Percentiles rank a stretch among this genome's conserved stretches.
phyloP scores from a whole-genome alignment of 129 eudicot species.

The Artemisia argyi region DNA sequence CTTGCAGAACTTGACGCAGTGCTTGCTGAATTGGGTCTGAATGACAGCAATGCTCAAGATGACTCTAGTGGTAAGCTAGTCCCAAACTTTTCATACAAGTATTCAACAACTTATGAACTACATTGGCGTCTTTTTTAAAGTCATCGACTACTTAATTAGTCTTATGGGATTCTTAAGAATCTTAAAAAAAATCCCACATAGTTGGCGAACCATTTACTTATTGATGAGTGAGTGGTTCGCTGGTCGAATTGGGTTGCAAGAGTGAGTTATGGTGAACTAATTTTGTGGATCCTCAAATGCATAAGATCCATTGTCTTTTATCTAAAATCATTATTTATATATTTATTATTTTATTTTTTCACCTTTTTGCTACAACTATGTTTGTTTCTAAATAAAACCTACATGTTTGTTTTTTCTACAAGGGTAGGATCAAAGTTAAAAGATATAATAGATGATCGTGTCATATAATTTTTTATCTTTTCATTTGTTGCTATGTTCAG shows the following conservation, averaged over 20 bases:
- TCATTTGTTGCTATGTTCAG: background rate
- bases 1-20: slow-evolving; percentile 94
- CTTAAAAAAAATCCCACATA: background rate
- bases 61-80: slow-evolving; percentile 41
- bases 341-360: too few species aligned
- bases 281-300: background rate
- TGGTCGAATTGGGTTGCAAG: too few species aligned
- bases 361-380: too few species aligned
- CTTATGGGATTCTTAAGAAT: background rate
- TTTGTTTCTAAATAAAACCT: too few species aligned
- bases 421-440: background rate
- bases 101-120: background rate
- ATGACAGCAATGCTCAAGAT: slow-evolving; percentile 47
- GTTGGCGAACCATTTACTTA: background rate
- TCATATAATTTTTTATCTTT: too few species aligned
- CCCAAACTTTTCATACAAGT: background rate
- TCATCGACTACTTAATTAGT: too few species aligned
- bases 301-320: background rate
- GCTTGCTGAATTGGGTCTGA: slow-evolving; percentile 76
- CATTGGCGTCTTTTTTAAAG: too few species aligned
- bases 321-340: slow-evolving; percentile 4
- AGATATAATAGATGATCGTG: background rate
- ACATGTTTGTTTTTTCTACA: background rate
- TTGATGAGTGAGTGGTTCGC: background rate
- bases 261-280: background rate